phyloP scores from a whole-genome alignment of 805 yeast species.

The Saccharomycopsis synnaedendra region DNA sequence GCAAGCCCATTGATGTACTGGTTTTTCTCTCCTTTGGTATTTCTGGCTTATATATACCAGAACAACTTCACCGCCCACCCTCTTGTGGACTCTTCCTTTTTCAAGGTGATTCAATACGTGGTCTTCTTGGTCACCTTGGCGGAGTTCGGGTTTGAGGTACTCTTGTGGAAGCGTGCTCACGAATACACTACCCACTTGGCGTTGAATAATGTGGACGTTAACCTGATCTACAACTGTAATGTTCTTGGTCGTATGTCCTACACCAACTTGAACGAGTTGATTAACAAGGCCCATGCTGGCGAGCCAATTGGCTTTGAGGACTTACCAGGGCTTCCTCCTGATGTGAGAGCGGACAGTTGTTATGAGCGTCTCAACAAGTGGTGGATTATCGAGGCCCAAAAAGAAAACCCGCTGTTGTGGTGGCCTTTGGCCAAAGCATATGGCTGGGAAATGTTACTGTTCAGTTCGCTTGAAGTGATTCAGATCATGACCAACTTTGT shows the following conservation, averaged over 20 bases:
- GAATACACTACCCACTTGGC: constrained; percentile 8
- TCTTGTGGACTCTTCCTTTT: neutral
- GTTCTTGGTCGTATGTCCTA: constrained; percentile 29
- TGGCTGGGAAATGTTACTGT: constrained; percentile 26
- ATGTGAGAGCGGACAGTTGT: constrained; percentile 25
- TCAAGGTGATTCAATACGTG: neutral
- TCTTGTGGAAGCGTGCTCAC: constrained; percentile 9
- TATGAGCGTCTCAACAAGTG: constrained; percentile 22
- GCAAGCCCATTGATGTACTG: constrained; percentile 9
- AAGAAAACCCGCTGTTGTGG: constrained; percentile 22
- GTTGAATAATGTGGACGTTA: constrained; percentile 9
- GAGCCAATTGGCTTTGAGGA: constrained; percentile 29
- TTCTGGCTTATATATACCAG: constrained; percentile 6
- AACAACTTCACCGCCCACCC: constrained; percentile 7
- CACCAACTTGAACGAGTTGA: constrained; percentile 37
- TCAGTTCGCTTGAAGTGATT: constrained; percentile 27
- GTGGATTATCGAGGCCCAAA: constrained; percentile 27
- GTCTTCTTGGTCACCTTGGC: neutral
- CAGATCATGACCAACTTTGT: constrained; percentile 30
- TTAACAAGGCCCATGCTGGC: constrained; percentile 27
- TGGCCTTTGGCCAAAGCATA: constrained; percentile 29
- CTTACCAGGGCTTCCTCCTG: constrained; percentile 30
- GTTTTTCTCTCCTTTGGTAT: constrained; percentile 5
- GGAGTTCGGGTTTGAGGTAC: constrained; percentile 2
- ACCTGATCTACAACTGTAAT: constrained; percentile 1